Evolutionary conservation across 2,329 filamentous ascomycete species (phyloP).

Genomic region (Xylariaceae sp.): DNA sequence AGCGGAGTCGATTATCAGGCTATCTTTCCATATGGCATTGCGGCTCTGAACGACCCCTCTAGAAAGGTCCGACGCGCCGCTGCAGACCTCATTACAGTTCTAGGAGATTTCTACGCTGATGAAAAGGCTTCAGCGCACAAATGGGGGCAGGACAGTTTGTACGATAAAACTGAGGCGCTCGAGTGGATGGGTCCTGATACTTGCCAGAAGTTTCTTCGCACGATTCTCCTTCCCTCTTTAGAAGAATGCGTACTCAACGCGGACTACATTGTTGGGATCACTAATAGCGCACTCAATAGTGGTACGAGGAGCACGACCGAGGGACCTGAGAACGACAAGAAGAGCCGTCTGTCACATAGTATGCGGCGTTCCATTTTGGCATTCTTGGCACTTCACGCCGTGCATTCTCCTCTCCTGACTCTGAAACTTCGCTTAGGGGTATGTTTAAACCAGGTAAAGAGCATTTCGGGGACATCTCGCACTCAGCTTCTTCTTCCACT

Average conservation of each 20-base stretch:
- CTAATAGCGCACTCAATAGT: constrained; percentile 68
- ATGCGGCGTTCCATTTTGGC: constrained; percentile 69
- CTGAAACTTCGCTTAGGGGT: constrained; percentile 77
- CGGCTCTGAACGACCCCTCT: constrained; percentile 76
- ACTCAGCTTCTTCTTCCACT: constrained; percentile 79
- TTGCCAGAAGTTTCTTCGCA: constrained; percentile 65
- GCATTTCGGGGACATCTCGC: constrained; percentile 71
- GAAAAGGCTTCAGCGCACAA: constrained; percentile 44
- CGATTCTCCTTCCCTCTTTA: constrained; percentile 73
- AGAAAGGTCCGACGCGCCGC: constrained; percentile 79
- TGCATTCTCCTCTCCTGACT: constrained; percentile 69
- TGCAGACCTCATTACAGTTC: constrained; percentile 66
- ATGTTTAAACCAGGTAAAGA: constrained; percentile 74
- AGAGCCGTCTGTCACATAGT: constrained; percentile 63
- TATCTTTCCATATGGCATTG: constrained; percentile 80
- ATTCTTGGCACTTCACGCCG: constrained; percentile 76
- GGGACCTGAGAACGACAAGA: constrained; percentile 54
- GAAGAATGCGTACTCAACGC: constrained; percentile 88
- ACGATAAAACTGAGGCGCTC: constrained; percentile 62
- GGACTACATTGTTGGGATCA: constrained; percentile 69
- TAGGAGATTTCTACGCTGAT: constrained; percentile 57
- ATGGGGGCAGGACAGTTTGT: constrained; percentile 72
- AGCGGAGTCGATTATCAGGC: constrained; percentile 73
- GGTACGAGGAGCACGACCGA: constrained; percentile 36
- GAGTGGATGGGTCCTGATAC: constrained; percentile 66